A percentile compares a stretch with the other conserved stretches of the same genome.
These are phyloP conservation scores for Elaphomyces granulatus DNA, from an alignment of 495 filamentous ascomycete species.

Conservation along the genomic window DNA sequence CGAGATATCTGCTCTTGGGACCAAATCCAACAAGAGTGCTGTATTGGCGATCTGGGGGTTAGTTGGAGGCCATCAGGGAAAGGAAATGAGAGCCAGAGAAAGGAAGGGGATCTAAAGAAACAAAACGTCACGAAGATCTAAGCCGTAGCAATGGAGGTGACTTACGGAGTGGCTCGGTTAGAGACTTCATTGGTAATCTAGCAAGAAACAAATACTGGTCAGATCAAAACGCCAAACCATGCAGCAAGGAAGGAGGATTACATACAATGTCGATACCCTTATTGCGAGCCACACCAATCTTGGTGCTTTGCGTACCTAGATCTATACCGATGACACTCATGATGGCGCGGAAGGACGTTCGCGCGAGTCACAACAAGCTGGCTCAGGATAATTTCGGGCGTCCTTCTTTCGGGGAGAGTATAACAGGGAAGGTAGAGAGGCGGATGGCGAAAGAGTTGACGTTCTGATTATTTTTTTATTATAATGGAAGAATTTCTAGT, in stretches of 20 bases:
- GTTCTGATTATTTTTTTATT: too few relatives aligned
- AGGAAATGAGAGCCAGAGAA: slow-evolving; percentile 1
- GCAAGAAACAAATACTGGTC: slow-evolving; percentile 2
- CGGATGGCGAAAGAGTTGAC: too few relatives aligned
- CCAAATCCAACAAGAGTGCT: slow-evolving; percentile 93
- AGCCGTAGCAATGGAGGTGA: slow-evolving; percentile 8
- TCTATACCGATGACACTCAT: slow-evolving; percentile 83
- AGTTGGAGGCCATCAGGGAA: slow-evolving; percentile 13
- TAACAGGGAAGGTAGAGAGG: slow-evolving; percentile 3
- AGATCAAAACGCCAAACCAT: not conserved
- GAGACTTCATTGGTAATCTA: slow-evolving; percentile 99
- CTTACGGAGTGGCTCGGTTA: slow-evolving; percentile 95
- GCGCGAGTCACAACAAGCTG: not conserved
- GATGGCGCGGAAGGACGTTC: slow-evolving; percentile 18
- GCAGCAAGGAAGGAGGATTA: slow-evolving; percentile 24
- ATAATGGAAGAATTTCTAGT: too few relatives aligned
- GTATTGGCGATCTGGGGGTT: slow-evolving; percentile 19
- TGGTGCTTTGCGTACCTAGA: slow-evolving; percentile 93
- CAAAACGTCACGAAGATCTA: not conserved
- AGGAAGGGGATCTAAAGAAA: slow-evolving; percentile 4
- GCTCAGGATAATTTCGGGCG: slow-evolving; percentile 4
- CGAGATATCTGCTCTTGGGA: slow-evolving; percentile 81
- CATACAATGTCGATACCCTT: slow-evolving; percentile 98
- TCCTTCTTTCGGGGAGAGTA: slow-evolving; percentile 5
- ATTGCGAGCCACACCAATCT: slow-evolving; percentile 93